These are phyloP conservation scores for Penicillium brasilianum DNA, from an alignment of 2,329 filamentous ascomycete genomes.

Conservation along the genomic window DNA sequence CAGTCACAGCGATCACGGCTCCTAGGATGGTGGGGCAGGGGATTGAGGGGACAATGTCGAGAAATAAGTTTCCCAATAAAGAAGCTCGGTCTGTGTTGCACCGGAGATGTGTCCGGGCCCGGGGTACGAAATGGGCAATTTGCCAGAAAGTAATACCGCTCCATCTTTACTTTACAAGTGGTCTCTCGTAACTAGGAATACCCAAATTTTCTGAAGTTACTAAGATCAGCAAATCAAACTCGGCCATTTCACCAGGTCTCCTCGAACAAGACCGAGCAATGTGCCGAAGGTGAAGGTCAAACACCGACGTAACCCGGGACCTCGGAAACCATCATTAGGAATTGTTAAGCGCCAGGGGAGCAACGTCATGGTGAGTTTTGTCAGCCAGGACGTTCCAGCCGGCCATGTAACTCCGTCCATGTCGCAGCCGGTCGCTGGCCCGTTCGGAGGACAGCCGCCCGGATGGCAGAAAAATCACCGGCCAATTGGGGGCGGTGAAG, in stretches of 20 bases:
- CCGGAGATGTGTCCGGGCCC: conserved; percentile 17
- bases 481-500: conserved; percentile 8
- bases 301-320: conserved; percentile 8
- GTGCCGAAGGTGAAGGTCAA: conserved; percentile 7
- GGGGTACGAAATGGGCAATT: background rate
- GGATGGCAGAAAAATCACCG: conserved; percentile 27
- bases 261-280: background rate
- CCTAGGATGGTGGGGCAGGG: conserved; percentile 33
- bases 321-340: background rate
- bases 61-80: conserved; percentile 38
- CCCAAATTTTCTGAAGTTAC: background rate
- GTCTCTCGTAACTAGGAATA: background rate
- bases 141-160: background rate
- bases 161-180: background rate
- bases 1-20: conserved; percentile 27
- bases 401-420: conserved; percentile 18
- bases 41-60: conserved; percentile 20
- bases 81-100: conserved; percentile 38
- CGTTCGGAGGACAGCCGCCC: conserved; percentile 41
- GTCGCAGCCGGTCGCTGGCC: background rate
- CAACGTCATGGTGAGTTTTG: conserved; percentile 33
- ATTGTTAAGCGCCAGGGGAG: background rate
- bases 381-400: conserved; percentile 23
- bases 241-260: background rate
- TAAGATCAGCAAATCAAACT: background rate